phyloP scores from a whole-genome alignment of 768 basidiomycete genomes.

The Cyathus striatus region DNA sequence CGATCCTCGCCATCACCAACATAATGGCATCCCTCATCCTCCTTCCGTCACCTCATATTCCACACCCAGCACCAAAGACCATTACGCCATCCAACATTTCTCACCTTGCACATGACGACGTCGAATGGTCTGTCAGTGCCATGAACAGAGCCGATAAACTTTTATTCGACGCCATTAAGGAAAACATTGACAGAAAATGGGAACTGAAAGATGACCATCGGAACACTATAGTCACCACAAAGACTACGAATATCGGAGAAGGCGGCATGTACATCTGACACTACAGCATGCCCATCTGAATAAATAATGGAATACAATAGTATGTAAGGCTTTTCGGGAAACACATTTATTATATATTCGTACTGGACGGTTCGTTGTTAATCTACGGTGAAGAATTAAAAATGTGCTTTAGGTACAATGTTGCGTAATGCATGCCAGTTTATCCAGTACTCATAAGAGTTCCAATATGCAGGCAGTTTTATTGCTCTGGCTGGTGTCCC shows the following conservation, averaged over 20 bases:
- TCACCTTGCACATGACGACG: constrained; percentile 22
- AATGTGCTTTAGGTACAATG: no score
- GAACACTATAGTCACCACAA: constrained; percentile 3
- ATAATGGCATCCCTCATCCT: constrained; percentile 32
- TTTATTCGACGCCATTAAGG: constrained; percentile 27
- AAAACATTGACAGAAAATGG: constrained; percentile 14
- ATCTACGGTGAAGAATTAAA: no score
- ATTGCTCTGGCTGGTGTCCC: no score
- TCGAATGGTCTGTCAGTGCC: constrained; percentile 27
- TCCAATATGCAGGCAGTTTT: no score
- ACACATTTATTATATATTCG: no score
- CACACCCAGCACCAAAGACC: constrained; percentile 32
- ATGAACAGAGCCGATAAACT: constrained; percentile 30
- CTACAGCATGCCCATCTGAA: no score
- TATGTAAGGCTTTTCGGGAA: no score
- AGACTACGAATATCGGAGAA: constrained; percentile 32
- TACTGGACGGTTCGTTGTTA: no score
- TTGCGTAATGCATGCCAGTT: no score
- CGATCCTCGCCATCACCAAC: constrained; percentile 20
- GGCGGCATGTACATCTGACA: constrained; percentile 46
- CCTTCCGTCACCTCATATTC: constrained; percentile 41
- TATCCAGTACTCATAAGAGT: no score
- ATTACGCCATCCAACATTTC: constrained; percentile 28
- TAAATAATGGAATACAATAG: no score
- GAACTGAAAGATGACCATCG: constrained; percentile 7